Evolutionary conservation across 1,284 basidiomycete species (phyloP).

Genomic region (Malassezia equina): DNA sequence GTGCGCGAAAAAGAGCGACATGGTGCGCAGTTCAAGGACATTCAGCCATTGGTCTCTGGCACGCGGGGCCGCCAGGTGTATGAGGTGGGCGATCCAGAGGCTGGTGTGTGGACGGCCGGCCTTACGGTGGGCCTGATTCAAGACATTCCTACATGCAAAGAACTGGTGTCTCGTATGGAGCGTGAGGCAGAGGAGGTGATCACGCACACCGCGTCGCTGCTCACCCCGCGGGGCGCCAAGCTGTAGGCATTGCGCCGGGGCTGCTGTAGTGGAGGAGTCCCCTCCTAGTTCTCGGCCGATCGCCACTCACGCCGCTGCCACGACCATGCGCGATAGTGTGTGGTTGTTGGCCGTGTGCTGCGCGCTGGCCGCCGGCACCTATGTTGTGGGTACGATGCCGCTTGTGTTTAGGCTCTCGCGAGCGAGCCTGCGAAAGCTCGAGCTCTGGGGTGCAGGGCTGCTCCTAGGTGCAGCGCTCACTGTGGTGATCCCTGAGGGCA

Average conservation of each 20-base stretch:
- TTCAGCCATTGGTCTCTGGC: conserved; percentile 67
- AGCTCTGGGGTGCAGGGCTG: conserved; percentile 41
- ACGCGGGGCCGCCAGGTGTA: conserved; percentile 67
- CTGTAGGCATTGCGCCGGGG: too few species aligned
- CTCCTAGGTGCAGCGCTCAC: conserved; percentile 42
- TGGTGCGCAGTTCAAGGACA: conserved; percentile 77
- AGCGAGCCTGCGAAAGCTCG: conserved; percentile 30
- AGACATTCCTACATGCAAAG: conserved; percentile 74
- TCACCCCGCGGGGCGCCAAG: background rate
- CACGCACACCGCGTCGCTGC: background rate
- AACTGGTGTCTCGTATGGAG: conserved; percentile 63
- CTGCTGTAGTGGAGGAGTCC: background rate
- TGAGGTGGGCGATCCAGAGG: conserved; percentile 71
- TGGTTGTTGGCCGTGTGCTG: conserved; percentile 8
- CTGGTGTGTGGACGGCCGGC: conserved; percentile 79
- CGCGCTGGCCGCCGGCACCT: conserved; percentile 34
- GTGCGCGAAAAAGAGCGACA: conserved; percentile 72
- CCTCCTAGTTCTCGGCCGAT: background rate
- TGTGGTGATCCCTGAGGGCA: conserved; percentile 43
- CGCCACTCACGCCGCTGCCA: background rate
- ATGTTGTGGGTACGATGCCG: conserved; percentile 33
- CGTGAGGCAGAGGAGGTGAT: conserved; percentile 63
- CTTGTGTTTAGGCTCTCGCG: conserved; percentile 34
- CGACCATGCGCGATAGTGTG: conserved; percentile 6
- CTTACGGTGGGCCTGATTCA: conserved; percentile 70